A percentile compares a stretch with the other conserved stretches of the same genome.
These are phyloP conservation scores for Sugiyamaella pinicola DNA, from an alignment of 1,139 yeast species.

Conservation along the genomic window DNA sequence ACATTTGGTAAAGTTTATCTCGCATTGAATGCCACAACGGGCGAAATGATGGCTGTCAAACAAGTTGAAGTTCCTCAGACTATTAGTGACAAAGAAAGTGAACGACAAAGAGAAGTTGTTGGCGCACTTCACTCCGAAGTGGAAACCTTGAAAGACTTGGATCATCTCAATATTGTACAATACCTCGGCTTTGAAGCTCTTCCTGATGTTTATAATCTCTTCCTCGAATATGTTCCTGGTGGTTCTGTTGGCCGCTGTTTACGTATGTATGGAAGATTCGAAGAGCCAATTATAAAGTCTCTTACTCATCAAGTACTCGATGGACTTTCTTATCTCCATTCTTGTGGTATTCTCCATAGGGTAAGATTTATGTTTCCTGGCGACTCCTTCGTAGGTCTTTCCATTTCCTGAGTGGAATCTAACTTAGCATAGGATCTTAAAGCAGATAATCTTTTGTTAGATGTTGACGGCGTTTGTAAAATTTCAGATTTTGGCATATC, in stretches of 20 bases:
- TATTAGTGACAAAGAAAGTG: constrained; percentile 49
- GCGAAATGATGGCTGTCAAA: constrained; percentile 98
- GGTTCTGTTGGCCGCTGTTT: constrained; percentile 92
- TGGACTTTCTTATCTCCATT: constrained; percentile 84
- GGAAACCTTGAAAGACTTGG: constrained; percentile 90
- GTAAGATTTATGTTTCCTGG: constrained; percentile 22
- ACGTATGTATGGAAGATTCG: constrained; percentile 81
- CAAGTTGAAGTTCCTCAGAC: constrained; percentile 76
- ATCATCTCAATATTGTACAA: constrained; percentile 92
- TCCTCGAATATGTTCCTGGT: constrained; percentile 95
- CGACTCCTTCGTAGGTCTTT: too few relatives aligned
- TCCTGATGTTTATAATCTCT: constrained; percentile 74
- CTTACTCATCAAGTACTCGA: constrained; percentile 77
- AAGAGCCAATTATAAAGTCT: constrained; percentile 71
- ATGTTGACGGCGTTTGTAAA: constrained; percentile 91
- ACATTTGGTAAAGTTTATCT: constrained; percentile 95
- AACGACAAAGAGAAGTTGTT: constrained; percentile 58
- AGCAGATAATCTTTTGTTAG: constrained; percentile 88
- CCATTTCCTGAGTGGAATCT: not conserved
- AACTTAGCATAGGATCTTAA: constrained; percentile 62
- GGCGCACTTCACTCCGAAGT: constrained; percentile 90
- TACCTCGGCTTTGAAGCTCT: constrained; percentile 89
- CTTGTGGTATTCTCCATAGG: constrained; percentile 85
- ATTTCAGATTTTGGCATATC: constrained; percentile 98
- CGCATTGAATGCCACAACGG: constrained; percentile 92